These are phyloP conservation scores for Phlyctochytrium bullatum DNA, from an alignment of 192 early-diverging fungal genomes.

Conservation along the genomic window DNA sequence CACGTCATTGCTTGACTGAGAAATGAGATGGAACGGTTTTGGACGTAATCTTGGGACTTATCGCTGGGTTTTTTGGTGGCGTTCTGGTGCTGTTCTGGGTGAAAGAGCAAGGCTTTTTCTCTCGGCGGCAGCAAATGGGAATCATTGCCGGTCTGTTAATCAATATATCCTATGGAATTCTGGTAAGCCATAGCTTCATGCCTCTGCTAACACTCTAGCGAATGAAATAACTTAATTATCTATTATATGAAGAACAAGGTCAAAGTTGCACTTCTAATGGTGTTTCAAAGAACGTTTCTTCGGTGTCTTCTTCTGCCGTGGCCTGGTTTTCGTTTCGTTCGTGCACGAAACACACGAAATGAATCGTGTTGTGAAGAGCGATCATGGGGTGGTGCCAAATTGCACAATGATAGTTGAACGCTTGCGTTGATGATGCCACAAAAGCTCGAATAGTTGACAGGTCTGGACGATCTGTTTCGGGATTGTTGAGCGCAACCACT, in stretches of 20 bases:
- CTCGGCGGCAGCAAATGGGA: conserved; percentile 30
- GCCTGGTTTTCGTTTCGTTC: conserved; percentile 55
- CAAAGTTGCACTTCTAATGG: too few relatives aligned
- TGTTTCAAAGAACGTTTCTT: conserved; percentile 50
- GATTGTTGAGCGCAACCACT: conserved; percentile 72
- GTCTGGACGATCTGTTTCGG: conserved; percentile 66
- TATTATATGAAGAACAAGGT: too few relatives aligned
- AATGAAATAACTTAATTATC: too few relatives aligned
- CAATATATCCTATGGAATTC: conserved; percentile 23
- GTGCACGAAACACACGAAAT: conserved; percentile 73
- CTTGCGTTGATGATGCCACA: conserved; percentile 67
- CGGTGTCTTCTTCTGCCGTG: conserved; percentile 68
- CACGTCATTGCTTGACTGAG: not conserved
- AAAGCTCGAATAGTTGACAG: conserved; percentile 72
- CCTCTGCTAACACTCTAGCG: too few relatives aligned
- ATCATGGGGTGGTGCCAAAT: conserved; percentile 94
- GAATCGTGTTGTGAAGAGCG: conserved; percentile 49
- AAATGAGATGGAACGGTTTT: conserved; percentile 8
- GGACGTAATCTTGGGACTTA: conserved; percentile 27
- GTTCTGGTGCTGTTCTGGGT: conserved; percentile 36
- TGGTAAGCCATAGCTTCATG: too few relatives aligned
- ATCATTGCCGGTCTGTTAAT: conserved; percentile 28
- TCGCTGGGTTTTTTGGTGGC: conserved; percentile 32
- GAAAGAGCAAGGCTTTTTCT: conserved; percentile 31
- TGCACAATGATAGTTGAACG: conserved; percentile 77